These are phyloP conservation scores for Daphne laureola DNA, from an alignment of 441 rosid species.

Conservation along the genomic window DNA sequence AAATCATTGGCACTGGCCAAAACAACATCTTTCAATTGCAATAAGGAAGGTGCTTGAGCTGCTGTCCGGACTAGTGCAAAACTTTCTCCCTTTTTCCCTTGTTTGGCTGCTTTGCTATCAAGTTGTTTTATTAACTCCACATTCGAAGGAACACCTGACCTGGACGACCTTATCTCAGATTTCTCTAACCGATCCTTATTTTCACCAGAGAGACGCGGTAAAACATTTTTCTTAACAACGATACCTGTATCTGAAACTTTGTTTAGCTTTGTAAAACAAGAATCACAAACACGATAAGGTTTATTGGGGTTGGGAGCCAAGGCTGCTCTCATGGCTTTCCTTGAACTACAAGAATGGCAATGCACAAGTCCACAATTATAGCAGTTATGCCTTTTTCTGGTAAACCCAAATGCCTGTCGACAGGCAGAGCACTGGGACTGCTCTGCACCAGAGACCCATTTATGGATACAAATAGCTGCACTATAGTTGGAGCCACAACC, in stretches of 20 bases:
- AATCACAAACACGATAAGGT: slow-evolving; percentile 89
- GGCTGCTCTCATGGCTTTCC: slow-evolving; percentile 80
- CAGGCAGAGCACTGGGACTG: slow-evolving; percentile 93
- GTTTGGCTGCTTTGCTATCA: slow-evolving; percentile 92
- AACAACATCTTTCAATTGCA: slow-evolving; percentile 79
- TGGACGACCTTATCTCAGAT: slow-evolving; percentile 73
- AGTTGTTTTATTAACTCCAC: slow-evolving; percentile 90
- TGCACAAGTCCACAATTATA: slow-evolving; percentile 96
- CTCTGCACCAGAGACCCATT: slow-evolving; percentile 94
- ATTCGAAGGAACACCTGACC: slow-evolving; percentile 62
- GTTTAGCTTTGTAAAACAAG: slow-evolving; percentile 73
- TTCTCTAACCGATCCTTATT: slow-evolving; percentile 87
- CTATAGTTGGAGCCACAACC: slow-evolving; percentile 90
- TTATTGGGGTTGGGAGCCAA: slow-evolving; percentile 84
- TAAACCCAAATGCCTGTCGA: slow-evolving; percentile 87
- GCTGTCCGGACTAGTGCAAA: slow-evolving; percentile 62
- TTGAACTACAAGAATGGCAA: slow-evolving; percentile 94
- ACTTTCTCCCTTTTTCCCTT: slow-evolving; percentile 72
- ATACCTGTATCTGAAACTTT: slow-evolving; percentile 64
- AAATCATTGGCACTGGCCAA: slow-evolving; percentile 56
- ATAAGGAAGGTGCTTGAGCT: slow-evolving; percentile 67
- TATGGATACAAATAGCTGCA: slow-evolving; percentile 85
- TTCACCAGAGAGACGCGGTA: slow-evolving; percentile 93
- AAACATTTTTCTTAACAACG: slow-evolving; percentile 44
- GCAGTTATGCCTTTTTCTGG: slow-evolving; percentile 92